Conservation (phyloP, 805 yeast genomes). For the Wickerhamiella hasegawae region DNA sequence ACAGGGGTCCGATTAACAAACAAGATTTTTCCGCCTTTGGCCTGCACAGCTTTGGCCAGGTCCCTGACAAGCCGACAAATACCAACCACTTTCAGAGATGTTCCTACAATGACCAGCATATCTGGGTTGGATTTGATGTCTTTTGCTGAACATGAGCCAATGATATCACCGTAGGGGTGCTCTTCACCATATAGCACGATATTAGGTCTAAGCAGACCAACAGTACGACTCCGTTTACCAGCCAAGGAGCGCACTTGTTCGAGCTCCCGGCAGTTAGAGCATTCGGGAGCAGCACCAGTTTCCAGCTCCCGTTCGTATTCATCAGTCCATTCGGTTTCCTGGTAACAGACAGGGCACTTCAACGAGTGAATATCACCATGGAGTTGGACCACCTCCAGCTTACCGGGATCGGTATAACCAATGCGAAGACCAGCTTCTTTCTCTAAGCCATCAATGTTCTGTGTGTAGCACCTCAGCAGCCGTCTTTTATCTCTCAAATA, state of each 20-base stretch:
- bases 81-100: constrained; percentile 83
- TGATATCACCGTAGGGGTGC: constrained; percentile 73
- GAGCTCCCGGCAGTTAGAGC: constrained; percentile 48
- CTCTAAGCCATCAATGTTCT: constrained; percentile 86
- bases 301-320: constrained; percentile 32
- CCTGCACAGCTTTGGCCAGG: constrained; percentile 55
- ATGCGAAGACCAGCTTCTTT: constrained; percentile 42
- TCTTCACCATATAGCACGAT: constrained; percentile 89
- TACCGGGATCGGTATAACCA: constrained; percentile 35
- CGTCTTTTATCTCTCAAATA: constrained; percentile 44
- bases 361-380: constrained; percentile 78
- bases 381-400: constrained; percentile 64
- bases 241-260: constrained; percentile 38
- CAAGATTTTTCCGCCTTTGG: constrained; percentile 53
- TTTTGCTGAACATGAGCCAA: constrained; percentile 49
- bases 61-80: constrained; percentile 61
- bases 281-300: constrained; percentile 59
- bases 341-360: constrained; percentile 58
- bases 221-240: constrained; percentile 64
- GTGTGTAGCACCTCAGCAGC: constrained; percentile 78
- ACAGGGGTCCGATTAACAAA: constrained; percentile 58
- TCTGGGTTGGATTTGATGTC: constrained; percentile 58
- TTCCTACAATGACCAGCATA: constrained; percentile 74
- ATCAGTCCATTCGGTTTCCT: constrained; percentile 44
- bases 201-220: constrained; percentile 73